Evolutionary conservation across 1,284 basidiomycete species (phyloP), one percentile per base, ranked within the genome.

Genomic region (Apiotrichum akiyoshidainum): DNA sequence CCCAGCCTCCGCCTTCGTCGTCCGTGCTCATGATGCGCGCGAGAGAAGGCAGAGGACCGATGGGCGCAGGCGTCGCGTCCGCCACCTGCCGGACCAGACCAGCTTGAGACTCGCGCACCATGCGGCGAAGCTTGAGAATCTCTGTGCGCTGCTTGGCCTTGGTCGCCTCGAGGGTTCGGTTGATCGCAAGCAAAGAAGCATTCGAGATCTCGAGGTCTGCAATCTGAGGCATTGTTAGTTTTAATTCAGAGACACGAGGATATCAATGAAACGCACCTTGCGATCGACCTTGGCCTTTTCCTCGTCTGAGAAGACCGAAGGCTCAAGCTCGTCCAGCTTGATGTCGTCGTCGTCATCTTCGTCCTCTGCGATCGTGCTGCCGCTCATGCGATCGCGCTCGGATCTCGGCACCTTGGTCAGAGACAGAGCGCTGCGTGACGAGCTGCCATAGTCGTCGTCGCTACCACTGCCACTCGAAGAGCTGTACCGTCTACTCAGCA

Each of bases 201-300:
- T 78, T 78, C 12, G 70, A 73, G 48, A 78, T 78, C 41, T 76
- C 75, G 1, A 78, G 57, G 61, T 78, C 76, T 16, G 75, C 75
- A 44, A 76, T 68, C 74, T 76, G 60, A 8, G 34, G 8, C 2
- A 8, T 5, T n/a, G 39, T 50, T 26, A 55, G 45, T 26, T 4
- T 11, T 12, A 17, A 31, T 16, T 1, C 2, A 13, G n/a, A 5
- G 12, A 8, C 40, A 9, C 1, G 13, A 21, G 2, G 41, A 12
- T 47, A n/a, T 50, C n/a, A 16, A 57, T 7, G 7, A 31, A 31
- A 31, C 69, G 53, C 45, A 73, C 73, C 62, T 76, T 76, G 12
- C 74, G 57, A 51, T 76, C 69, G 22, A 75, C 59, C 41, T 70
- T 71, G 8, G 72, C 74, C 11, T 68, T 60, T 16, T 64, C 69